Percentiles rank a stretch among this genome's conserved stretches.
Evolutionary conservation across 2,329 filamentous ascomycete species (phyloP).

Genomic region (Diaporthe ilicicola): DNA sequence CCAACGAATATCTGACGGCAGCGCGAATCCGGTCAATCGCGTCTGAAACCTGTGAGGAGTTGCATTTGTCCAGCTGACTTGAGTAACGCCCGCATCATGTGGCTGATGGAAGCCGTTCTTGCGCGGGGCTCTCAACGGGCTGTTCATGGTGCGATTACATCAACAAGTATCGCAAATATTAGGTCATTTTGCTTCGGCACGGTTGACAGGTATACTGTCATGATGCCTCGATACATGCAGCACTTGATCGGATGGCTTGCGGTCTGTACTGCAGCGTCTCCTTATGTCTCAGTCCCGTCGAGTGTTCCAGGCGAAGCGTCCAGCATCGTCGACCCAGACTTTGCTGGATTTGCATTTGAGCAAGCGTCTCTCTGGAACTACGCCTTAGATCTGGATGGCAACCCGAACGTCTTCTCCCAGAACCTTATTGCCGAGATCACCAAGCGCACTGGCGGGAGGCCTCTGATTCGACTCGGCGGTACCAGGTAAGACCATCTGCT

Average conservation of each 20-base stretch:
- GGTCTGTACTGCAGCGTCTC: slow-evolving; percentile 23
- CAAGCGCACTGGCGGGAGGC: slow-evolving; percentile 44
- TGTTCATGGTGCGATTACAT: background rate
- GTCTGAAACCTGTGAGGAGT: background rate
- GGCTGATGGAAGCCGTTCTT: slow-evolving; percentile 8
- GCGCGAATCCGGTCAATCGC: background rate
- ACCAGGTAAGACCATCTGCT: slow-evolving; percentile 34
- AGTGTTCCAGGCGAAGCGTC: slow-evolving; percentile 28
- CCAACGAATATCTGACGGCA: background rate
- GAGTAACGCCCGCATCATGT: slow-evolving; percentile 28
- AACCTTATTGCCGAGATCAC: slow-evolving; percentile 46
- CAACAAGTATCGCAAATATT: background rate
- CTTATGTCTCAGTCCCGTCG: slow-evolving; percentile 29
- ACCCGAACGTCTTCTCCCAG: slow-evolving; percentile 43
- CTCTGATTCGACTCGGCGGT: slow-evolving; percentile 47
- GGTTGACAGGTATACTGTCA: slow-evolving; percentile 14
- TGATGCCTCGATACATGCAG: slow-evolving; percentile 27
- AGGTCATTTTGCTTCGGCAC: background rate
- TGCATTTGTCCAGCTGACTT: background rate
- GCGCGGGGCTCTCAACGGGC: background rate
- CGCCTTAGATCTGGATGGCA: slow-evolving; percentile 42
- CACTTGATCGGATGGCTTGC: slow-evolving; percentile 28
- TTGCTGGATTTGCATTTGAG: slow-evolving; percentile 45
- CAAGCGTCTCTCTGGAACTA: slow-evolving; percentile 45
- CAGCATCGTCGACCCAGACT: slow-evolving; percentile 36